These are phyloP conservation scores for Dicorynia guianensis DNA, from an alignment of 306 rosid species.

Conservation along the genomic window DNA sequence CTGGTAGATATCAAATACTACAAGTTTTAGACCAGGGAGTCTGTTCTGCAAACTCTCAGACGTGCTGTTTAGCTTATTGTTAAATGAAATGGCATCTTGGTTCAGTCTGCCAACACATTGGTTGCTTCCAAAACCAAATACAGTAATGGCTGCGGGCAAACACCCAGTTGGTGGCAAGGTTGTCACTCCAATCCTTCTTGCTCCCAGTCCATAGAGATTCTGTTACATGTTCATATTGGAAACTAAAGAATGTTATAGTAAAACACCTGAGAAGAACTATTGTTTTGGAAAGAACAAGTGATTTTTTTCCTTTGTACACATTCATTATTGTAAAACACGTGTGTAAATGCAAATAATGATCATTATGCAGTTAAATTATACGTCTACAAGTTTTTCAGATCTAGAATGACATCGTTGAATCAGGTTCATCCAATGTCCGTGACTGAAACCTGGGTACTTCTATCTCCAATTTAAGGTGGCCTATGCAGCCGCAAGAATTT, in stretches of 20 bases:
- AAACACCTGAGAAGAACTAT: constrained; percentile 1
- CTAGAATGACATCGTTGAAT: constrained; percentile 4
- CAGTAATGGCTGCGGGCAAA: constrained; percentile 61
- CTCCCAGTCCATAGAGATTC: constrained; percentile 63
- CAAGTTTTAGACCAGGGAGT: constrained; percentile 58
- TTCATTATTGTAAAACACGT: constrained; percentile 24
- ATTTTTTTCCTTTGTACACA: neutral
- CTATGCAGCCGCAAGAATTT: neutral
- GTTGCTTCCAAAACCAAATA: constrained; percentile 65
- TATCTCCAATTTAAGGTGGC: neutral
- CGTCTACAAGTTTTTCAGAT: constrained; percentile 15
- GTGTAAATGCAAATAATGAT: constrained; percentile 40
- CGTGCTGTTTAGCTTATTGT: constrained; percentile 57
- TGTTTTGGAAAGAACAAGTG: no score
- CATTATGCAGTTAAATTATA: constrained; percentile 7
- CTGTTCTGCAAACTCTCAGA: constrained; percentile 53
- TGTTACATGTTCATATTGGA: constrained; percentile 51
- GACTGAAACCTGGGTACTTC: neutral
- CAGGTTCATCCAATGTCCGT: neutral
- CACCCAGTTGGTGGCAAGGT: constrained; percentile 64
- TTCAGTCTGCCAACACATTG: constrained; percentile 58
- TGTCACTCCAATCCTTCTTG: constrained; percentile 62
- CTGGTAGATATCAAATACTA: constrained; percentile 58
- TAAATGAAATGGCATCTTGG: constrained; percentile 60
- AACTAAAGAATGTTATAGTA: constrained; percentile 3